Conservation (phyloP, 345 rosid genomes). For the Moricandia arvensis region DNA sequence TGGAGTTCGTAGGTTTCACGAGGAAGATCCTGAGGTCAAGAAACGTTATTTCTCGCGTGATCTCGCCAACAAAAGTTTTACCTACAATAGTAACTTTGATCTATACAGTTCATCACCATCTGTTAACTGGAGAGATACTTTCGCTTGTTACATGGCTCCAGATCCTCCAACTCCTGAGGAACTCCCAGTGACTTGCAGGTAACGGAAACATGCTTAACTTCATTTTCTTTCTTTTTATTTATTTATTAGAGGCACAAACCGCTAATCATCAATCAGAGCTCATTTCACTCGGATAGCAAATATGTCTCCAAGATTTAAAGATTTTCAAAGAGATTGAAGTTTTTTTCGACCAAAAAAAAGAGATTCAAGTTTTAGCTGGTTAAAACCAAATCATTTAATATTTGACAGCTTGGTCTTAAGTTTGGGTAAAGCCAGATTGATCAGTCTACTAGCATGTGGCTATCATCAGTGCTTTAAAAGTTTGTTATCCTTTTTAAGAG, state of each 20-base stretch:
- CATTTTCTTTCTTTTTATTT: no score
- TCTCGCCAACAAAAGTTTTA: slow-evolving; percentile 11
- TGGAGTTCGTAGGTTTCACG: slow-evolving; percentile 31
- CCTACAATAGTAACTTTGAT: slow-evolving; percentile 45
- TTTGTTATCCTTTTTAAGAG: not conserved
- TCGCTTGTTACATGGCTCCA: slow-evolving; percentile 46
- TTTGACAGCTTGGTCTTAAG: no score
- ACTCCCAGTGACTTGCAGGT: slow-evolving; percentile 52
- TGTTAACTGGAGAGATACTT: slow-evolving; percentile 51
- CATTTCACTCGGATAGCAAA: not conserved
- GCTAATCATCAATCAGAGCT: no score
- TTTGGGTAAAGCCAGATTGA: not conserved
- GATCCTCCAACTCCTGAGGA: slow-evolving; percentile 42
- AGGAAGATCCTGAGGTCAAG: slow-evolving; percentile 32
- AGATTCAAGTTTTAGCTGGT: no score
- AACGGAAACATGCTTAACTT: not conserved
- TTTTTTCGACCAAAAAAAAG: no score
- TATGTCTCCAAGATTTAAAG: no score
- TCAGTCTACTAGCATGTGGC: not conserved
- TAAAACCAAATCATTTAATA: no score
- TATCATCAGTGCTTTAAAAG: no score
- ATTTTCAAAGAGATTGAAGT: no score
- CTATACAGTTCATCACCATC: slow-evolving; percentile 35
- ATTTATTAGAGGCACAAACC: no score
- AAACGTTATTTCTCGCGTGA: slow-evolving; percentile 24